These are phyloP conservation scores for Lagerstroemia speciosa DNA, from an alignment of 345 rosid species.

Conservation along the genomic window DNA sequence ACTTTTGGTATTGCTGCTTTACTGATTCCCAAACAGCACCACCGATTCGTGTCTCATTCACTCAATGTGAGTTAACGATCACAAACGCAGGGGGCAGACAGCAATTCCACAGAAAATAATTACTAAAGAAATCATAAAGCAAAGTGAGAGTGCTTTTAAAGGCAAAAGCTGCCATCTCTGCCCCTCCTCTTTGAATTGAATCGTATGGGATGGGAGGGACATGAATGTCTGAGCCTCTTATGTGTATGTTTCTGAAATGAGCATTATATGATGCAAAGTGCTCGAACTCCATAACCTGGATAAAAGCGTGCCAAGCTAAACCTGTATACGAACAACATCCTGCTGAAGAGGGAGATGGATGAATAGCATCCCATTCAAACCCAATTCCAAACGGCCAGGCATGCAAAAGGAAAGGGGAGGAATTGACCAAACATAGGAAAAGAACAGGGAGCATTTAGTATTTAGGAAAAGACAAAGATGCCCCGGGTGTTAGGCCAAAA, in stretches of 20 bases:
- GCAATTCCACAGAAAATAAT: constrained; percentile 1
- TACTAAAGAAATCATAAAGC: neutral
- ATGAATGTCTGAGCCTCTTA: neutral
- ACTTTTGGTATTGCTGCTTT: constrained; percentile 7
- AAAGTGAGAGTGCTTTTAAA: constrained; percentile 5
- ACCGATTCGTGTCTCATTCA: neutral
- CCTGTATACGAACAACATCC: constrained; percentile 5
- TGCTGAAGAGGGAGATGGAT: neutral
- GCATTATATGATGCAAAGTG: too few species aligned
- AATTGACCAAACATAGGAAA: constrained; percentile 5
- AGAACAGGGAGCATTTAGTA: neutral
- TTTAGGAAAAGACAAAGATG: constrained; percentile 6
- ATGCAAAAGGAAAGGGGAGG: neutral
- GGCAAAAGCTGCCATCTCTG: constrained; percentile 15
- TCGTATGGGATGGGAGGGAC: neutral
- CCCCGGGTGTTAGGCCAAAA: constrained; percentile 10
- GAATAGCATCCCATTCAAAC: neutral
- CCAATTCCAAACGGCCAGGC: neutral
- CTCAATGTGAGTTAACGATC: constrained; percentile 1
- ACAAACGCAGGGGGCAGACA: neutral
- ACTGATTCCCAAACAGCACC: constrained; percentile 4
- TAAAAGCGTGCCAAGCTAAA: constrained; percentile 7
- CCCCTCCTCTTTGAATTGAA: constrained; percentile 7
- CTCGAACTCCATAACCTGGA: neutral
- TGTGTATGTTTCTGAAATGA: too few species aligned